Evolutionary conservation across 2,329 filamentous ascomycete species (phyloP).

Genomic region (Ophiocordyceps camponoti-rufipedis): DNA sequence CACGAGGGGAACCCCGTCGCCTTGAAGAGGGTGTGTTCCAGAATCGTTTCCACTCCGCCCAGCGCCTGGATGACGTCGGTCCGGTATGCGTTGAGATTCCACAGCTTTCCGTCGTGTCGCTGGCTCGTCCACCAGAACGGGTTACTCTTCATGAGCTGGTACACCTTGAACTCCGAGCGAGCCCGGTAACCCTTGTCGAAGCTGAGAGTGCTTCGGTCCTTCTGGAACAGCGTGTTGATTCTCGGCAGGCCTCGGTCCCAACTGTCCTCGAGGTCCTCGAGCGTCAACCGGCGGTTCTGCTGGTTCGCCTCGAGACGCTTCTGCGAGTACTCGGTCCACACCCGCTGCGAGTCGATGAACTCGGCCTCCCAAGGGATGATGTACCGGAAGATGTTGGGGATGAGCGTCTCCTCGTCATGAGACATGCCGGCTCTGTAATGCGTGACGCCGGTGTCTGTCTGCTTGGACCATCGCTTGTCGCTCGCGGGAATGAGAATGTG

Average conservation of each 20-base stretch:
- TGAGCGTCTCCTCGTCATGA: constrained; percentile 91
- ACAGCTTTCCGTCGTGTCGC: constrained; percentile 89
- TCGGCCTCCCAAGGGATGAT: constrained; percentile 99
- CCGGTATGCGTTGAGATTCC: constrained; percentile 90
- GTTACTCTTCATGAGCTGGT: constrained; percentile 97
- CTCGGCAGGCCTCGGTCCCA: constrained; percentile 95
- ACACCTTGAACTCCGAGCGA: constrained; percentile 92
- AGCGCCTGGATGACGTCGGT: constrained; percentile 94
- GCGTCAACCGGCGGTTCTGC: constrained; percentile 82
- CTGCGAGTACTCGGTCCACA: constrained; percentile 98
- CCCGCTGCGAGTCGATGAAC: constrained; percentile 95
- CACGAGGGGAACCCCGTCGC: constrained; percentile 92
- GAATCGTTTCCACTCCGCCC: constrained; percentile 91
- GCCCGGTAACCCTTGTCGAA: constrained; percentile 98
- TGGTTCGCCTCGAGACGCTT: constrained; percentile 94
- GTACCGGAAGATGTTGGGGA: constrained; percentile 97
- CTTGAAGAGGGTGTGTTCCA: constrained; percentile 93
- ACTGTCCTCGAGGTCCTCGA: constrained; percentile 93
- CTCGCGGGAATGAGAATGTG: constrained; percentile 95
- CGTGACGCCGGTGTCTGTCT: constrained; percentile 91
- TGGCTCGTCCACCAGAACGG: constrained; percentile 99
- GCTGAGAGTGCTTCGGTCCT: constrained; percentile 87
- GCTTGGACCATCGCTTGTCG: constrained; percentile 96
- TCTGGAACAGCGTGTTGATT: constrained; percentile 98
- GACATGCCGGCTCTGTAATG: constrained; percentile 97